Evolutionary conservation across 768 basidiomycete genomes (phyloP), one percentile per base, ranked within the genome.

Genomic region (Tremella mesenterica): DNA sequence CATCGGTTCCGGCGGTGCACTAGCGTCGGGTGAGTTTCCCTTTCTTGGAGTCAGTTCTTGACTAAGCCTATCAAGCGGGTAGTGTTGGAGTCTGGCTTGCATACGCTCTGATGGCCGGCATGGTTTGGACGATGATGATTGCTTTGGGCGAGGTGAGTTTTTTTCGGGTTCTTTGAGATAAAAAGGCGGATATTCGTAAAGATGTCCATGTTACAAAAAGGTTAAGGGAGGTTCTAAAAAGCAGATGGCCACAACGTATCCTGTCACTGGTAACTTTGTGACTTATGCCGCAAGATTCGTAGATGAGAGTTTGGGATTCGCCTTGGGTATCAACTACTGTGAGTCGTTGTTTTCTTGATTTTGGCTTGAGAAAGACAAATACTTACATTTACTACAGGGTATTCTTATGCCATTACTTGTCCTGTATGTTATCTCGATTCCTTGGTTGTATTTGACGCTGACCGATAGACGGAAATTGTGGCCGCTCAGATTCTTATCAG

Each of bases 221-320:
- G n/a, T n/a, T n/a, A n/a, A n/a, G n/a, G n/a, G n/a, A n/a, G n/a
- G n/a, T n/a, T n/a, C n/a, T n/a, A n/a, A n/a, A n/a, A n/a, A n/a
- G n/a, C n/a, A n/a, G 41, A 64, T 76, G 69, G 71, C 67, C 2
- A 62, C 73, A 3, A 52, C 73, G 26, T 73, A 59, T 60, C 75
- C 74, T 2, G 67, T 76, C 8, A 44, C 67, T 48, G 65, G 65
- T 41, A 60, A 56, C 25, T 75, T 78, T 59, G 77, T 78, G 14
- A 73, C 77, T 36, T 77, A 80, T 46, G 78, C 80, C 1, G 58
- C 70, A 14, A 66, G 74, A 12, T 76, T 75, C 62, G 56, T 74
- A 23, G 75, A 76, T 52, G 74, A 74, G 3, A 70, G 73, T 2
- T 48, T 76, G 6, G 75, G 73, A 48, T 68, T 70, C 52, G 72